Conservation (phyloP, 2,329 filamentous ascomycete genomes). For the Ascochyta clinopodiicola region DNA sequence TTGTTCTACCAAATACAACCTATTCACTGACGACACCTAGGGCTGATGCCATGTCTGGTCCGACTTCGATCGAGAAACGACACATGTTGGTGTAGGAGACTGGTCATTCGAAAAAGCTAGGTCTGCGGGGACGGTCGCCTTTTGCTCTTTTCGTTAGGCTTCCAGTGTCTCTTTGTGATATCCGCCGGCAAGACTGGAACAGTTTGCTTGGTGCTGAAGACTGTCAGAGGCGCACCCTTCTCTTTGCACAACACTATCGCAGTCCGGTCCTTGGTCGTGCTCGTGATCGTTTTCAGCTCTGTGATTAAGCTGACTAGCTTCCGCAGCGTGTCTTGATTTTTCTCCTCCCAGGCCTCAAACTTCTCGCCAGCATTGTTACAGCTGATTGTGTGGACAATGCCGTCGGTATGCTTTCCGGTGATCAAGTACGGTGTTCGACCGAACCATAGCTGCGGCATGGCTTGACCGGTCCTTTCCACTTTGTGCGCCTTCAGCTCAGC, state of each 20-base stretch:
- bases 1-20: too few species aligned
- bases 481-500: constrained; percentile 28
- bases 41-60: too few species aligned
- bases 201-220: constrained; percentile 18
- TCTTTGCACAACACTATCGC: constrained; percentile 20
- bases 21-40: too few species aligned
- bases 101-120: too few species aligned
- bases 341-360: constrained; percentile 24
- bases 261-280: constrained; percentile 1
- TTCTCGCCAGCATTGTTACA: background rate
- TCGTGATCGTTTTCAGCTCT: constrained; percentile 13
- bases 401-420: constrained; percentile 21
- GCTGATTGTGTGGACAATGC: constrained; percentile 15
- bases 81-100: too few species aligned
- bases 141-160: too few species aligned
- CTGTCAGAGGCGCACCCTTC: constrained; percentile 16
- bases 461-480: background rate
- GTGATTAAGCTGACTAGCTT: constrained; percentile 28
- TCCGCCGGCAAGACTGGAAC: constrained; percentile 17
- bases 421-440: constrained; percentile 29
- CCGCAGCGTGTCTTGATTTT: constrained; percentile 19
- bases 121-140: too few species aligned
- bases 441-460: constrained; percentile 31
- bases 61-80: too few species aligned
- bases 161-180: constrained; percentile 17